Evolutionary conservation across 495 filamentous ascomycete genomes (phyloP), one percentile per base, ranked within the genome.

Genomic region (Cercophora samala): DNA sequence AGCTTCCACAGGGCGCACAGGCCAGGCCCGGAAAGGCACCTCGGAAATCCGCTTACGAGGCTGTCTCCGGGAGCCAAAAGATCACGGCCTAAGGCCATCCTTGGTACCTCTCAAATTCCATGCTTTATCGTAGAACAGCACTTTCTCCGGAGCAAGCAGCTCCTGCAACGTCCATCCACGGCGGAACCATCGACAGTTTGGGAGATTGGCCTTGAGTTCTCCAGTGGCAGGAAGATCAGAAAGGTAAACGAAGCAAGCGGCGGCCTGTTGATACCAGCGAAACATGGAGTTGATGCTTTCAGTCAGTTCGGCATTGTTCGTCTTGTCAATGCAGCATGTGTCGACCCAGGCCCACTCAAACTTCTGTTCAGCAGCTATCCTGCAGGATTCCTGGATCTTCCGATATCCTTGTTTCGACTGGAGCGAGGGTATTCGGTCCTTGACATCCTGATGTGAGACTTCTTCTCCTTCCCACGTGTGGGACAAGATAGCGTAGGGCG

Each of bases 261-360:
- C 51, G 0, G 74, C 67, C 21, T 72, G 62, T 37, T 66, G 62
- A 58, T 77, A 76, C 74, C 72, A 74, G 24, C 69, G 60, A 62
- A 72, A 82, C 77, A 84, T 83, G 21, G 75, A 80, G 62, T 82
- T 82, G 64, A 83, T 80, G 13, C 79, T 74, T 64, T 78, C 78
- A 5, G 70, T 72, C 22, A 80, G 72, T 67, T 80, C 78, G 26
- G 73, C 75, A 56, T 72, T 77, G 65, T 71, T 77, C 21, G 72
- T 74, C 68, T 81, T 80, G 67, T 81, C 71, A 67, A 78, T 78
- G 68, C 73, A 78, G 64, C 74, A 76, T 11, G 75, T 78, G 64
- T 78, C 76, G 18, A 76, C 62, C 72, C 77, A 79, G 9, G 67
- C 62, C 60, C 72, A 78, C 5, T 72, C 66, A 15, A 71, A 67